Evolutionary conservation across 805 yeast species (phyloP).

Genomic region (Nakazawaea populi): DNA sequence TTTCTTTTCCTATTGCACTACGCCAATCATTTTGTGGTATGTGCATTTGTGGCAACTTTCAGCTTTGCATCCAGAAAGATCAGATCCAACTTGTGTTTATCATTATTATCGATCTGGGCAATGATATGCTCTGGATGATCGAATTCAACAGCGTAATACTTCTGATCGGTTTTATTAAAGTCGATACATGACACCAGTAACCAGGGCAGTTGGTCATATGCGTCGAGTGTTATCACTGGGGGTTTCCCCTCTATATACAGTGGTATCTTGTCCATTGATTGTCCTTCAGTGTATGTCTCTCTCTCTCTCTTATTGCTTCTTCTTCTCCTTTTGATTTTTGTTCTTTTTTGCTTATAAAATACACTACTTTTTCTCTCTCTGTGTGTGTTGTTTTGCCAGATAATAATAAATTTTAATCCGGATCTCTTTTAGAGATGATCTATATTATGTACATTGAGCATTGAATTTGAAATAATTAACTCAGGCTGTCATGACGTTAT

Average conservation of each 20-base stretch:
- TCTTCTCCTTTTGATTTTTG: too few species aligned
- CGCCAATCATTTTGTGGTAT: too few species aligned
- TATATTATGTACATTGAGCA: too few species aligned
- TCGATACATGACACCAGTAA: constrained; percentile 46
- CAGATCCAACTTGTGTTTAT: constrained; percentile 31
- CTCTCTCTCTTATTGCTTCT: too few species aligned
- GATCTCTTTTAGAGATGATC: too few species aligned
- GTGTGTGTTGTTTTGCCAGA: too few species aligned
- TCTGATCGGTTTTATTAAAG: constrained; percentile 17
- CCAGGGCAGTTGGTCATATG: constrained; percentile 50
- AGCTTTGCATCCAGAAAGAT: constrained; percentile 42
- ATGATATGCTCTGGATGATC: constrained; percentile 36
- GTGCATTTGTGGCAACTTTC: constrained; percentile 12
- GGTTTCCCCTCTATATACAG: constrained; percentile 37
- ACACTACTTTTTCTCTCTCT: too few species aligned
- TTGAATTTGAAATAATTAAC: background rate
- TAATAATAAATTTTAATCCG: too few species aligned
- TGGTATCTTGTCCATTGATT: constrained; percentile 26
- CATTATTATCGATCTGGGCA: constrained; percentile 33
- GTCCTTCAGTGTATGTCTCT: background rate
- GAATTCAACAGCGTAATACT: constrained; percentile 40
- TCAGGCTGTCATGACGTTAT: background rate
- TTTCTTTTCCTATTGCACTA: too few species aligned
- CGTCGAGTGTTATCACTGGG: constrained; percentile 36
- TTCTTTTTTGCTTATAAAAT: too few species aligned